Conservation (phyloP, 352 stramenopile species). For the Peronospora belbahrii region DNA sequence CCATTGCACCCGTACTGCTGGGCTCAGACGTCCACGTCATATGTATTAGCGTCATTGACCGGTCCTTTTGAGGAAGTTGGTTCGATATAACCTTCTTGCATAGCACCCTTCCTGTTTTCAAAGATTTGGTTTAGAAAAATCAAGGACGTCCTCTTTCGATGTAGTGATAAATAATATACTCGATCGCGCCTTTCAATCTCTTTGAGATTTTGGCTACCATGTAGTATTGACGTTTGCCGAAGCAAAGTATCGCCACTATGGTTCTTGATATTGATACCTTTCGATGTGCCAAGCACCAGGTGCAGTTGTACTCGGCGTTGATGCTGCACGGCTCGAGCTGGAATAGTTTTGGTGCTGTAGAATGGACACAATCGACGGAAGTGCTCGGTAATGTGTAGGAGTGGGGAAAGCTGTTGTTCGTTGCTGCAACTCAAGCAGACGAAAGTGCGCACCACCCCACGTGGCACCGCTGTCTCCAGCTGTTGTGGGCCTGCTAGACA, state of each 20-base stretch:
- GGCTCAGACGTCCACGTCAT: background rate
- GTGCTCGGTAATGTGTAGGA: slow-evolving; percentile 18
- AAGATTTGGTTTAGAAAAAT: too few relatives aligned
- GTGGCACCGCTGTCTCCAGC: background rate
- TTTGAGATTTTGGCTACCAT: background rate
- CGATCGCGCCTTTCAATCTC: background rate
- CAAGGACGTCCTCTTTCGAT: background rate
- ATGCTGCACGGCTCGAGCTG: slow-evolving; percentile 26
- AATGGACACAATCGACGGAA: slow-evolving; percentile 37
- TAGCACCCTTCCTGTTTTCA: background rate
- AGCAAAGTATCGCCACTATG: slow-evolving; percentile 23
- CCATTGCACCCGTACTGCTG: background rate
- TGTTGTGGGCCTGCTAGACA: background rate
- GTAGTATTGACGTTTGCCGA: slow-evolving; percentile 11
- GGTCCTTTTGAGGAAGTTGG: background rate
- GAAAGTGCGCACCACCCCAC: slow-evolving; percentile 1
- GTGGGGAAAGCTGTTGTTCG: slow-evolving; percentile 13
- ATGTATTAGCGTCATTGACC: background rate
- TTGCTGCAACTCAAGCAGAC: background rate
- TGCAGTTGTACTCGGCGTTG: slow-evolving; percentile 5
- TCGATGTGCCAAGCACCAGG: background rate
- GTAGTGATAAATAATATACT: slow-evolving; percentile 10
- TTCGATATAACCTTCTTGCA: background rate
- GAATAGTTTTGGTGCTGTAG: slow-evolving; percentile 33
- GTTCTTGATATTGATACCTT: slow-evolving; percentile 5